Evolutionary conservation across 169 alveolate species (phyloP), one percentile per base, ranked within the genome.

Genomic region (Cryptosporidium muris): DNA sequence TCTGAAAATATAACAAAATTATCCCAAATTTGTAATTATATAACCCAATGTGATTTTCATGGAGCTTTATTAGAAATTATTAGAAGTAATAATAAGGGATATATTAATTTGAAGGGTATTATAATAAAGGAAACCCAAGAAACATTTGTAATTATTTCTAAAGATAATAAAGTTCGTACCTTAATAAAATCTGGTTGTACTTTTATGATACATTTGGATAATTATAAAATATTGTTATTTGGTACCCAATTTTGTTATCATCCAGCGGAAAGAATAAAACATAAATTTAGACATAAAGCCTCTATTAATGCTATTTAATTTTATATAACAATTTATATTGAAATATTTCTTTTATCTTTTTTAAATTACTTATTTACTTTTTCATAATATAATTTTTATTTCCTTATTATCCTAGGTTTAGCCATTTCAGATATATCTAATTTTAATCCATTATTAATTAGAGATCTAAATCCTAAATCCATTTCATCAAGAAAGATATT

Each of bases 171-270:
- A 40, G 74, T 62, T 14, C 40, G 85, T 16, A 74, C 85, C 1
- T 14, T 74, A 6, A 8, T 74, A 36, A 74, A 74, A 38, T 45
- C 14, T 38, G 74, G 60, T 25, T 45, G 64, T 12, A 60, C 60
- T 16, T 74, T 74, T 58, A 38, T 53, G 16, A 74, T 74, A 36
- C 51, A 43, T 34, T 45, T 74, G 47, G n/a, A n/a, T 8, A 42
- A 74, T n/a, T 60, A 74, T 40, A 12, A 34, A 37, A 37, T 74
- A 16, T 47, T 38, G 42, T 9, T 74, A 34, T 74, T 58, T 60
- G 85, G 85, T 14, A 74, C 68, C 36, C 85, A 74, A 2, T 63
- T 74, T 49, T 43, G 85, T 37, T 74, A 74, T 64, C 85, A 74
- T 48, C 85, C 85, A 3, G 16, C 63, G 4, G 85, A 74, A 62